These are phyloP conservation scores for Trichoderma sp. DNA, from an alignment of 2,329 filamentous ascomycete genomes.

Conservation along the genomic window DNA sequence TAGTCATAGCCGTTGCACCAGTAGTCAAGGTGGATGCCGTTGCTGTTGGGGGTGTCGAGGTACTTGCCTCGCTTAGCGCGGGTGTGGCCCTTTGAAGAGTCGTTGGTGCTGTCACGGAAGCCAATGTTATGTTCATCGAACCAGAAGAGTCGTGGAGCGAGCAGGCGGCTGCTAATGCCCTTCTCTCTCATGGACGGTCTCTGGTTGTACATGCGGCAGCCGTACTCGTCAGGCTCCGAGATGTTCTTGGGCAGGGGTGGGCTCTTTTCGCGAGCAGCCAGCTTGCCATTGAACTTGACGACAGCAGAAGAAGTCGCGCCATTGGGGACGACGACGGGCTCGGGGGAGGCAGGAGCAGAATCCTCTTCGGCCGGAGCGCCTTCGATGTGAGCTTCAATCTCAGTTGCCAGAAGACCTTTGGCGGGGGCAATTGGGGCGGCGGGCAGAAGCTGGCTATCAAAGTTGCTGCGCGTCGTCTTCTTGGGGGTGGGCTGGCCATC, in stretches of 20 bases:
- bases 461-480: conserved; percentile 39
- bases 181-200: conserved; percentile 41
- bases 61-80: conserved; percentile 52
- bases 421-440: conserved; percentile 29
- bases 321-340: conserved; percentile 31
- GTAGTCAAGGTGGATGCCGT: conserved; percentile 53
- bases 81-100: conserved; percentile 51
- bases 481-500: conserved; percentile 51
- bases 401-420: conserved; percentile 40
- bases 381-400: conserved; percentile 35
- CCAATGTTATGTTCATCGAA: conserved; percentile 56
- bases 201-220: conserved; percentile 45
- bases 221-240: conserved; percentile 49
- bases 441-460: conserved; percentile 29
- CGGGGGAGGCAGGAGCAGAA: conserved; percentile 37
- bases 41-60: conserved; percentile 52
- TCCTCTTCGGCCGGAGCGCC: conserved; percentile 36
- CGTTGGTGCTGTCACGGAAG: conserved; percentile 57
- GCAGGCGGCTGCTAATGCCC: conserved; percentile 52
- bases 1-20: conserved; percentile 53
- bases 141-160: conserved; percentile 45
- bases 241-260: conserved; percentile 39
- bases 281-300: conserved; percentile 29
- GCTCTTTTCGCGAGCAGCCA: conserved; percentile 37
- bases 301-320: conserved; percentile 26